Evolutionary conservation across 441 rosid genomes (phyloP).

Genomic region (Dalechampia spathulata): DNA sequence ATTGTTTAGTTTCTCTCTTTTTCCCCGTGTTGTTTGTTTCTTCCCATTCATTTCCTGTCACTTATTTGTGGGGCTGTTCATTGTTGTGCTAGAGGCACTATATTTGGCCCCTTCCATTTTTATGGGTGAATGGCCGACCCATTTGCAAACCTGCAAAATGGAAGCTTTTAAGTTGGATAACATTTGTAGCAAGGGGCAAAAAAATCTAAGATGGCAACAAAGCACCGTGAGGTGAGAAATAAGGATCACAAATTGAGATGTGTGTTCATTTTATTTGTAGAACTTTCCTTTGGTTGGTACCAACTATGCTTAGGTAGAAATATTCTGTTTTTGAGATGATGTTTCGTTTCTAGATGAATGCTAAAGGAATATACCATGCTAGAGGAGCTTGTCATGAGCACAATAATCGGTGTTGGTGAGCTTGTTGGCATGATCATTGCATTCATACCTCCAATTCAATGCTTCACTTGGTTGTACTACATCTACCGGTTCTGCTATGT

Average conservation of each 20-base stretch:
- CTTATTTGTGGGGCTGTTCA: not conserved
- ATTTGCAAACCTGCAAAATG: not conserved
- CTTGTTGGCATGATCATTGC: not conserved
- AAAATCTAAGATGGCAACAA: not conserved
- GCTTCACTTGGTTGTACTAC: not conserved
- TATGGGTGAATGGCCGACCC: not conserved
- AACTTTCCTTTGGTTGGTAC: not conserved
- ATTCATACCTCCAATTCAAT: not conserved
- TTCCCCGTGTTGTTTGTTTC: not conserved
- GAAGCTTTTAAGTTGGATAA: not conserved
- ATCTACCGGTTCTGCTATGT: slow-evolving; percentile 5
- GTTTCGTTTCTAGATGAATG: too few species aligned
- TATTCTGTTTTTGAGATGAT: not conserved
- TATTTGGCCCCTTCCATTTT: not conserved
- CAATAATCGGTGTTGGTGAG: too few species aligned
- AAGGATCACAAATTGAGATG: not conserved
- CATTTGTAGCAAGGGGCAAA: not conserved
- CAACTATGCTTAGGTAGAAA: not conserved
- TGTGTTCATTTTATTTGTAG: not conserved
- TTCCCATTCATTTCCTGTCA: not conserved
- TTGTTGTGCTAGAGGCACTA: not conserved
- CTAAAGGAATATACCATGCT: too few species aligned
- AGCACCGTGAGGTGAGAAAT: not conserved
- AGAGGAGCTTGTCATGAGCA: too few species aligned
- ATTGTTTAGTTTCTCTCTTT: not conserved